Evolutionary conservation across 441 rosid species (phyloP), one percentile per base, ranked within the genome.

Genomic region (Manihot esculenta): DNA sequence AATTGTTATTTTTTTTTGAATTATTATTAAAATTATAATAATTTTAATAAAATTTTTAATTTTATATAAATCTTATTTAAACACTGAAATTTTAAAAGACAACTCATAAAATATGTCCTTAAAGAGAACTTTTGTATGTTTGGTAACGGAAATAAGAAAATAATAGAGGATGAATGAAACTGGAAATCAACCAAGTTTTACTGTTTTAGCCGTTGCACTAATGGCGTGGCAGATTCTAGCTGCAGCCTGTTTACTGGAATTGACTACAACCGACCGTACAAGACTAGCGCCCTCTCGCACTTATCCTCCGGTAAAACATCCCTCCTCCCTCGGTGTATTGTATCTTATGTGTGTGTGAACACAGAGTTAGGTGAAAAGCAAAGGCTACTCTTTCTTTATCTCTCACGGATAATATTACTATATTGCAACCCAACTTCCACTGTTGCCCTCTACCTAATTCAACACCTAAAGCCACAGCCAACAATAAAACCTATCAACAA

Each of bases 361-460:
- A 26, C 73, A 74, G n/a, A n/a, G 83, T 87, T 82, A 38, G 87
- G 91, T 88, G 84, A 75, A 88, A 89, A 82, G 91, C 90, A 84
- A 83, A 76, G 76, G 23, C 72, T 1, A 68, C 12, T 59, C 1
- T 66, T 59, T 74, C 41, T 35, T 75, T 45, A 81, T 68, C 68
- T n/a, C 64, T 59, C 63, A 54, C 72, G 12, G 49, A 8, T 64
- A n/a, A 18, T 33, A 1, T 54, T 48, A 7, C 55, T 72, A 64
- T 76, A 38, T 78, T 70, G 76, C 82, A 73, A 68, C 88, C 78
- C 66, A 59, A 70, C 78, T 42, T 77, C 79, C 76, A 57, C 84
- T 74, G 58, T 56, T 57, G 13, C 69, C 55, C 62, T 70, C 76
- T 66, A 81, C 84, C 90, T 73, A 82, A 82, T 82, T 84, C 83